Evolutionary conservation across 805 yeast species (phyloP), one percentile per base, ranked within the genome.

Genomic region (Saccharomycopsis sp.): DNA sequence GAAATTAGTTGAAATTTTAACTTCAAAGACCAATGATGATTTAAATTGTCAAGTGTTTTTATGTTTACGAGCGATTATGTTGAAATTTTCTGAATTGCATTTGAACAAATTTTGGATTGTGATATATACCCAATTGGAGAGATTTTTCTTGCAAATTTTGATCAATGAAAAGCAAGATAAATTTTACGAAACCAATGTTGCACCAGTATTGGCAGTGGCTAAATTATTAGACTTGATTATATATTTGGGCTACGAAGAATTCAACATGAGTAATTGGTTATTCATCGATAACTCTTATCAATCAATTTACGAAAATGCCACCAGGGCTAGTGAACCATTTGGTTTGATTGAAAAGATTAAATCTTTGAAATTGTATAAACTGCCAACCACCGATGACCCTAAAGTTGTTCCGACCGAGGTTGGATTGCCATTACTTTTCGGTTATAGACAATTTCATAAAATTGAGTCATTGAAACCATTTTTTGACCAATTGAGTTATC

Each of bases 211-310:
- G 27, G 74, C 75, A 45, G 84, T 82, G 0, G 81, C 87, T 55
- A 90, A 89, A 59, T 64, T 93, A 13, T 65, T 93, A 38, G 98
- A 90, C 57, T 71, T 84, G 24, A 59, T 88, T 19, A 59, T 90
- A 17, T 67, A 82, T 1, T 53, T 88, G 45, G 76, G 79, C 29
- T 71, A 72, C 34, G 97, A 89, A 57, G 95, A 87, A 71, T 90
- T 67, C 81, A 79, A 61, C 57, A 76, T 60, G 58, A 63, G 75
- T 50, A 93, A 87, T 55, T 90, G 97, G 97, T 65, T 93, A 1
- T 93, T 87, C 57, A 74, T 90, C 8, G 71, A 79, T 22, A 86
- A 83, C 54, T 78, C 75, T 14, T 69, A 78, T 14, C 81, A 78
- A 48, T 77, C 81, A 16, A 68, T 74, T 24, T 71, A 68, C 53